phyloP scores from a whole-genome alignment of 495 filamentous ascomycete species.

The Neurospora sp. region DNA sequence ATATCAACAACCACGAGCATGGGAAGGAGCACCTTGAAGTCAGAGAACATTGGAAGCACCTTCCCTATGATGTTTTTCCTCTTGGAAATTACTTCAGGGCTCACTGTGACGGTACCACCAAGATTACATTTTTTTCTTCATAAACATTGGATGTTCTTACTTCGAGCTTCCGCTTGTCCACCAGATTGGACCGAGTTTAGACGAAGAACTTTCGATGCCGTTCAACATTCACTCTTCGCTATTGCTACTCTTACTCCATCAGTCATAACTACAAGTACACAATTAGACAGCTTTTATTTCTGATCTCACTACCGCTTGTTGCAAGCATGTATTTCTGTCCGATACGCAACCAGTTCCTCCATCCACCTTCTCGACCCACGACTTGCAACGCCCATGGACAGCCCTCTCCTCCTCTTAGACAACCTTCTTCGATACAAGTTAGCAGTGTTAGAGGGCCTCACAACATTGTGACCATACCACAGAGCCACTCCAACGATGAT shows the following conservation, averaged over 20 bases:
- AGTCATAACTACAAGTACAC: too few species aligned
- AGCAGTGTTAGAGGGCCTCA: not conserved
- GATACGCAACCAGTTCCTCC: not conserved
- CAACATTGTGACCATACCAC: slow-evolving; percentile 6
- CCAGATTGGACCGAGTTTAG: not conserved
- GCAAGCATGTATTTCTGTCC: not conserved
- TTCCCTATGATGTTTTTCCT: not conserved
- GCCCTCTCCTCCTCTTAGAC: not conserved
- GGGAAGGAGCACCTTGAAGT: not conserved
- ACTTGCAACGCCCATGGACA: not conserved
- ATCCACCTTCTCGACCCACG: not conserved
- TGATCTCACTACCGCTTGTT: not conserved
- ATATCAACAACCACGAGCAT: not conserved
- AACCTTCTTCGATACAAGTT: not conserved
- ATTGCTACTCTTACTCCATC: too few species aligned
- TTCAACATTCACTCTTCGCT: not conserved
- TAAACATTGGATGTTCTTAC: not conserved
- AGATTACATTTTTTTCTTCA: not conserved
- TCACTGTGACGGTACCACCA: not conserved
- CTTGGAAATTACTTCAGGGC: not conserved
- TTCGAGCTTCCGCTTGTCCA: not conserved
- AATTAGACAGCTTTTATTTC: too few species aligned
- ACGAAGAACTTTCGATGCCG: not conserved
- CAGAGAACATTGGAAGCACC: not conserved
- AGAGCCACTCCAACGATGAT: slow-evolving; percentile 7